Evolutionary conservation across 2,329 filamentous ascomycete species (phyloP).

Genomic region (Aulographum hederae): DNA sequence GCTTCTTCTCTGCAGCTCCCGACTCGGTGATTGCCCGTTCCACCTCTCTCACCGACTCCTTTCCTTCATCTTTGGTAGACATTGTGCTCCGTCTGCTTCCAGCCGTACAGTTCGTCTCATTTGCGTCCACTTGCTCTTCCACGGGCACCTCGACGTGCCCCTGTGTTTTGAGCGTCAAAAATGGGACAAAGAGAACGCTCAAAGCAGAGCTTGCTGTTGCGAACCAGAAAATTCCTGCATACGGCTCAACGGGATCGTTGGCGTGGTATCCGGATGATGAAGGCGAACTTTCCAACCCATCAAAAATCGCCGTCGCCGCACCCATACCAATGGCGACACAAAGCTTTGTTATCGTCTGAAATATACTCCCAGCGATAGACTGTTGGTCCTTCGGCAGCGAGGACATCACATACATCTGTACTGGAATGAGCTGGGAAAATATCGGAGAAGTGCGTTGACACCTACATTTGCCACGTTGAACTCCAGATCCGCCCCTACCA

Average conservation of each 20-base stretch:
- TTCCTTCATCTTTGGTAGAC: no score
- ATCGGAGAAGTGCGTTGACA: conserved; percentile 2
- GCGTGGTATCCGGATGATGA: neutral
- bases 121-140: no score
- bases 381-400: conserved; percentile 44
- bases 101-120: no score
- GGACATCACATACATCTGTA: conserved; percentile 50
- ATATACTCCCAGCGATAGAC: conserved; percentile 47
- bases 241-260: neutral
- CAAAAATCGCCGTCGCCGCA: conserved; percentile 42
- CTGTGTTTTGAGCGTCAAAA: neutral
- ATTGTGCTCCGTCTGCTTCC: no score
- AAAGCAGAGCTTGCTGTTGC: neutral
- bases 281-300: conserved; percentile 18
- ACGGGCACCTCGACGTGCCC: neutral
- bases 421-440: conserved; percentile 5
- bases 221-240: neutral
- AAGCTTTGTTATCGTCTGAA: conserved; percentile 47
- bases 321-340: conserved; percentile 41
- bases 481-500: conserved; percentile 49
- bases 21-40: no score
- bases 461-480: conserved; percentile 51
- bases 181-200: neutral
- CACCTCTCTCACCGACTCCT: no score
- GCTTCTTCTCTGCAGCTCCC: no score